Evolutionary conservation across 495 filamentous ascomycete genomes (phyloP), one percentile per base, ranked within the genome.

Genomic region (Aspergillus bertholletiae): DNA sequence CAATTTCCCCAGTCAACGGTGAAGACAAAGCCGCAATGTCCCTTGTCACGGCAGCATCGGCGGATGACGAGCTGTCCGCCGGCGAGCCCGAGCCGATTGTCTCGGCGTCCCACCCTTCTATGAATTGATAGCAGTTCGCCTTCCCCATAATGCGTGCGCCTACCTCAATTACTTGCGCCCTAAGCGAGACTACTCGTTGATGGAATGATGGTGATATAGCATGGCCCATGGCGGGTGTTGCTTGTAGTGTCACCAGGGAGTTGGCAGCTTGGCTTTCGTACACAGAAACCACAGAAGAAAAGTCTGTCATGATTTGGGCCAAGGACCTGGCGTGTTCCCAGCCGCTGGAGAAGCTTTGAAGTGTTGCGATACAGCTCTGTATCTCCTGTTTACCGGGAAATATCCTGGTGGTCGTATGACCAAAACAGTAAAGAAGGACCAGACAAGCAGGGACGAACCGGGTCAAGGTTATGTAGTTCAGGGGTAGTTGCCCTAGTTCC

Each of bases 1-100:
- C 57, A 52, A 59, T 9, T 55, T 50, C 21, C 11, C 22, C 21
- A 23, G 13, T 15, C 4, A 26, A 26, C 18, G 43, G 43, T 21
- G 43, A 32, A 9, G 30, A 32, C 8, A 32, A 32, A 32, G 30
- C 8, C 30, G 30, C 30, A 3, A 32, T 32, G 8, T 32, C 30
- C 13, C 30, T 32, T 2, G 30, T 32, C 30, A 32, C 30, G 8
- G 30, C 30, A 1, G 30, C 30, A 32, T 32, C 30, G 3, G 30
- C 13, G 9, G 13, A 32, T 3, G 30, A 32, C 30, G 30, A 32
- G 30, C 8, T 32, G 2, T 32, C 30, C 7, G 8, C 30, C 13
- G 30, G 30, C 2, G 30, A 32, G 30, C 30, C 9, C 2, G 30
- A 11, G 30, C 30, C 13, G 2, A 32, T 32, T 27, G 44, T 13